Percentiles rank a stretch among this genome's conserved stretches.
phyloP scores from a whole-genome alignment of 228 moss, liverwort and hornwort species.

The Sphagnum fallax region DNA sequence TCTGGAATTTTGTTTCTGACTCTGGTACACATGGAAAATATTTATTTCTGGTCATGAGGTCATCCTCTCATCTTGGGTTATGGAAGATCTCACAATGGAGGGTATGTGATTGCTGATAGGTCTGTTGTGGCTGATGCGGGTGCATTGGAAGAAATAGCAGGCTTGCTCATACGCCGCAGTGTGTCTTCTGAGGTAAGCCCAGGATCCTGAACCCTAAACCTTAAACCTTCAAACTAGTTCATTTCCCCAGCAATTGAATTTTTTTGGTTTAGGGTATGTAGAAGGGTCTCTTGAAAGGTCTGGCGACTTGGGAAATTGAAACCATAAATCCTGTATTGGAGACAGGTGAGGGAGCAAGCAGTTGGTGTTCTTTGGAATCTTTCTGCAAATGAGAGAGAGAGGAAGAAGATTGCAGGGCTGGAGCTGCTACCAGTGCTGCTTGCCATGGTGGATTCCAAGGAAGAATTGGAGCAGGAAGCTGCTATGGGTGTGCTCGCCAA shows the following conservation, averaged over 20 bases:
- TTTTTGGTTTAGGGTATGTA: neutral
- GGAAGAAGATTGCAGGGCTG: conserved; percentile 51
- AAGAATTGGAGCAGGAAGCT: conserved; percentile 62
- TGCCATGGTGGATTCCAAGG: conserved; percentile 42
- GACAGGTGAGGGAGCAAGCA: conserved; percentile 69
- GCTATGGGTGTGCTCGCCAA: conserved; percentile 78
- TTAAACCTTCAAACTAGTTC: too few relatives aligned
- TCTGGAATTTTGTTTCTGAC: too few relatives aligned
- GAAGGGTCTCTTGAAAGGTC: neutral
- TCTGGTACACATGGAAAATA: too few relatives aligned
- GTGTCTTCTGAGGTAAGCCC: conserved; percentile 53
- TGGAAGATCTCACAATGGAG: too few relatives aligned
- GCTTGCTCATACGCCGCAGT: conserved; percentile 66
- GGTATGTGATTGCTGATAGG: conserved; percentile 28
- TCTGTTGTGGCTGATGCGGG: conserved; percentile 63
- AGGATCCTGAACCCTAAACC: neutral
- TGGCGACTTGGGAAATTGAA: neutral
- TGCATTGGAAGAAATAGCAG: conserved; percentile 75
- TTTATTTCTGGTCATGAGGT: too few relatives aligned
- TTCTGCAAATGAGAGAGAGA: conserved; percentile 57
- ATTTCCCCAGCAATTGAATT: neutral
- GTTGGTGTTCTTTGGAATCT: conserved; percentile 74
- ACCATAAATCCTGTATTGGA: neutral
- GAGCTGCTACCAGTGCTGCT: conserved; percentile 62
- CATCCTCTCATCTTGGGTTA: too few relatives aligned